Evolutionary conservation across 495 filamentous ascomycete genomes (phyloP), one percentile per base, ranked within the genome.

Genomic region (Hyaloscypha bicolor): DNA sequence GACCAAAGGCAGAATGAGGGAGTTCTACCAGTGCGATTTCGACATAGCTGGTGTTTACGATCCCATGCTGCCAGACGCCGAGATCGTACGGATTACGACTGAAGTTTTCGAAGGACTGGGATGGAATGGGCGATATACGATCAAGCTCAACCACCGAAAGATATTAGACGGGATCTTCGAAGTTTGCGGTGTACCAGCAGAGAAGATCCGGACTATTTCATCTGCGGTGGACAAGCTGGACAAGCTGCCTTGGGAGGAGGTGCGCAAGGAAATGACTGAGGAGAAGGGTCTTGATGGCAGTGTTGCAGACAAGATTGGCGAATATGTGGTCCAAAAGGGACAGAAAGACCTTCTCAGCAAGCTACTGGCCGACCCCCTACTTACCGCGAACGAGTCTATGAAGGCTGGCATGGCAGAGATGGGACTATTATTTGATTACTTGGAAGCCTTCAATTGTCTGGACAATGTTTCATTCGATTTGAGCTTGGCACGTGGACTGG

Each of bases 11-110:
- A 86, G 93, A 6, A 94, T 97, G 91, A 86, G 95, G 66, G 94
- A 99, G 78, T 97, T 99, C 79, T 96, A 96, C 78, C 94, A 98
- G 81, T 97, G 94, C 78, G 94, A 98, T 78, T 96, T 97, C 75
- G 94, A 98, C 77, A 93, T 97, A 79, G 94, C 94, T 30, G 94
- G 94, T 67, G 77, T 80, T 37, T 96, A 92, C 76, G 94, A 97
- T 73, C 76, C 90, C n/a, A 97, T 98, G 94, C 82, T 97, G 29
- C 92, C 94, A 55, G 94, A 97, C 77, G 92, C 94, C n/a, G 94
- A 97, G 80, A 89, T 97, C 62, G 77, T 98, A 66, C 80, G 90
- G 52, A 93, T 97, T 66, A 85, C 91, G 25, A 88, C 82, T 72
- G 94, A 98, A 75, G 89, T 97, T 16, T 96, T 98, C 69, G 89